These are phyloP conservation scores for Zea luxurians DNA, from an alignment of 176 grass and related monocot species.

Conservation along the genomic window DNA sequence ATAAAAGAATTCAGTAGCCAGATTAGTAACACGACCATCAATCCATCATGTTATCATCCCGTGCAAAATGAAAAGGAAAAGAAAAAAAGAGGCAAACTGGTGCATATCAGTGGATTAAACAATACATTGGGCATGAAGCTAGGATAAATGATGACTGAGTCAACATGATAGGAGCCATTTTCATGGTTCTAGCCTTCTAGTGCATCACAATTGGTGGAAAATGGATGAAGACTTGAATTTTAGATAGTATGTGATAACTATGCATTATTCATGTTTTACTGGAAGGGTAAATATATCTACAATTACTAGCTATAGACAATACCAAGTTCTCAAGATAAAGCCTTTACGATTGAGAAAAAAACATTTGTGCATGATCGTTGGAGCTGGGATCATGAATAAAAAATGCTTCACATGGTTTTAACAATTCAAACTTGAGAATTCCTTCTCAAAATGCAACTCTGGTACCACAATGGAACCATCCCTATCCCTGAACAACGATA, in stretches of 20 bases:
- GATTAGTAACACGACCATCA: neutral
- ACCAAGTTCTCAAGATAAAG: slow-evolving; percentile 9
- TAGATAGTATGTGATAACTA: neutral
- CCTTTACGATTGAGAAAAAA: neutral
- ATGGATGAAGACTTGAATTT: neutral
- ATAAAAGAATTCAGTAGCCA: neutral
- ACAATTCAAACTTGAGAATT: slow-evolving; percentile 3
- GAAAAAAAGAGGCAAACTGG: neutral
- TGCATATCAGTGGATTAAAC: neutral
- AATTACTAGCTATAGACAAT: neutral
- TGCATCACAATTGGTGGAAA: neutral
- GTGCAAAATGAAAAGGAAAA: neutral
- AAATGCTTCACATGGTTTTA: neutral
- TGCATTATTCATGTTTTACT: neutral
- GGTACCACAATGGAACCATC: neutral
- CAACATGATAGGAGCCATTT: neutral
- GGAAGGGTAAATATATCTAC: neutral
- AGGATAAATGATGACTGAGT: neutral
- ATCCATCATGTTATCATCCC: neutral
- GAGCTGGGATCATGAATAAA: neutral
- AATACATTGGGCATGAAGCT: neutral
- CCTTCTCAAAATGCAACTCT: neutral
- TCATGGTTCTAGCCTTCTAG: neutral
- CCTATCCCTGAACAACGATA: neutral
- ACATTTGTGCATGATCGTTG: neutral